Evolutionary conservation across 805 yeast genomes (phyloP), one percentile per base, ranked within the genome.

Genomic region (Ogataea nonfermentans): DNA sequence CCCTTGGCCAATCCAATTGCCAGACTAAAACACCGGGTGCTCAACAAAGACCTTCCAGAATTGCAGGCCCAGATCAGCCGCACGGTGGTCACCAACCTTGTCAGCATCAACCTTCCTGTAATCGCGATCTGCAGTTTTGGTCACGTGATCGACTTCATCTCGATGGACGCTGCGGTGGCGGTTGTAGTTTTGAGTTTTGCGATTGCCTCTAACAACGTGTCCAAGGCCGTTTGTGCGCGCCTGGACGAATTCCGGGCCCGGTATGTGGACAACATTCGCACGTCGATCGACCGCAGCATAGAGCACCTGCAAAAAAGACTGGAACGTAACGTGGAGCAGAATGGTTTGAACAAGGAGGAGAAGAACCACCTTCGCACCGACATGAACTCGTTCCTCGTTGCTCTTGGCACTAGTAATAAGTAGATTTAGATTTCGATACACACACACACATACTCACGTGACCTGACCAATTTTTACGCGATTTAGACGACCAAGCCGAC

Each of bases 141-240:
- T n/a, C 51, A 53, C 38, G 42, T 59, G 11, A 35, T 56, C 26
- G 52, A 50, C 41, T 51, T 49, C 26, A 48, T 61, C 30, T 47
- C 55, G 12, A 35, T 61, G 35, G 57, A 61, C 40, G 44, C 57
- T 4, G 51, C 53, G 3, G 38, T 53, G 35, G 62, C 66, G 1
- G 20, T 61, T 10, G 45, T 58, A 16, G 48, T 49, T 13, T 49
- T 61, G 20, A 55, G 61, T 37, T 35, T 58, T 24, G 61, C 56
- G 2, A 23, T 61, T 3, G 46, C 62, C 9, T 46, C 59, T 7
- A 57, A 56, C 40, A 46, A 42, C 23, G 47, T 60, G 13, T 56
- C 58, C 17, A 52, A 51, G 35, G 47, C 44, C 9, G 48, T 53
- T 15, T 41, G 32, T 17, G 22, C 38, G 27, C 40, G 35, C 2